phyloP scores from a whole-genome alignment of 495 filamentous ascomycete species.

The Ramalina intermedia region DNA sequence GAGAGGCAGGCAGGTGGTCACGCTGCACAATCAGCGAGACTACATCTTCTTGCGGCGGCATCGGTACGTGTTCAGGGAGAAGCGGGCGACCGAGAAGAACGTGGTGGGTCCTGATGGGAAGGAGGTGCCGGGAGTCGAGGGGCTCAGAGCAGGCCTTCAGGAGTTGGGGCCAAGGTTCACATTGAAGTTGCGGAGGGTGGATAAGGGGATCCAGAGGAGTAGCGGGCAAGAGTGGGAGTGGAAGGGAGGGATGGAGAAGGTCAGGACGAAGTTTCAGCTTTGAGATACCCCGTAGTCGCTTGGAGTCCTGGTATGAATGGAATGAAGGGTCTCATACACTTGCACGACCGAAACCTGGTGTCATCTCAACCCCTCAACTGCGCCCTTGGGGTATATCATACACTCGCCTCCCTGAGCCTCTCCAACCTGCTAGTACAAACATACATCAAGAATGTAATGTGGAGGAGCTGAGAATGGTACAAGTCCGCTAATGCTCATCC shows the following conservation, averaged over 20 bases:
- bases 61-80: conserved; percentile 85
- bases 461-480: too few relatives aligned
- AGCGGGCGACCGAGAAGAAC: conserved; percentile 67
- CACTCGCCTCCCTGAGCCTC: neutral
- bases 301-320: too few relatives aligned
- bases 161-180: conserved; percentile 52
- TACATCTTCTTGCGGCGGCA: conserved; percentile 88
- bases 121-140: conserved; percentile 65
- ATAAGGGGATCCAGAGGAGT: conserved; percentile 70
- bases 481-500: too few relatives aligned
- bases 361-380: too few relatives aligned
- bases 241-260: conserved; percentile 87
- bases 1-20: conserved; percentile 73
- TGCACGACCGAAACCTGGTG: too few relatives aligned
- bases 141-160: conserved; percentile 58
- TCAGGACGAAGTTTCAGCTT: conserved; percentile 82
- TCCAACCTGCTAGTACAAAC: neutral
- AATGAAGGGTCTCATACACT: too few relatives aligned
- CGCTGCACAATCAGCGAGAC: conserved; percentile 88
- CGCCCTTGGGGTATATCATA: conserved; percentile 1
- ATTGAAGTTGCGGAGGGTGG: conserved; percentile 75
- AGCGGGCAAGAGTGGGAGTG: conserved; percentile 89
- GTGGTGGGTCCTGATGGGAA: conserved; percentile 81
- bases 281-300: conserved; percentile 21
- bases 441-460: too few relatives aligned